Evolutionary conservation across 2,329 filamentous ascomycete species (phyloP), one percentile per base, ranked within the genome.

Genomic region (Fusarium buxicola): DNA sequence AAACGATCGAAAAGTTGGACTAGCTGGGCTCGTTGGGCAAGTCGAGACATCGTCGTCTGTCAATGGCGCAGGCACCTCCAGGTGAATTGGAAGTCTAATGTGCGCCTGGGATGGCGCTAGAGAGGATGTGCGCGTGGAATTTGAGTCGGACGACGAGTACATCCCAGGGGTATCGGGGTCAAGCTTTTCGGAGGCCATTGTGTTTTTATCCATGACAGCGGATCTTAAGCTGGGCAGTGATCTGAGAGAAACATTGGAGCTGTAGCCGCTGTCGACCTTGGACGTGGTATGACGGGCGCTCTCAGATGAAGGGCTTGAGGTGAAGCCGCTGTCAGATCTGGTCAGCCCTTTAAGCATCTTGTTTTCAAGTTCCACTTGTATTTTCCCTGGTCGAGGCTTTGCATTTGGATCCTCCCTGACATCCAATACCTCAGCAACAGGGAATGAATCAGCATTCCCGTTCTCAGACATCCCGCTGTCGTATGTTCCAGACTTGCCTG

Each of bases 191-290:
- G 58, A 46, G 24, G 59, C 49, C 52, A 60, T 71, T 18, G 54
- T 66, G 38, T 58, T 58, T 27, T 59, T 55, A 12, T 69, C 69
- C 25, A 55, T 66, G 25, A 55, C 59, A 12, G 59, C 58, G 21
- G 68, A 66, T 40, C 58, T 69, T 43, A 69, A 74, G 49, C 72
- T 76, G 24, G 71, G 73, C n/a, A 84, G 78, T 1, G 85, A 87
- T 34, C 82, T 80, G 15, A 87, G 71, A 11, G 86, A 88, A 5
- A 84, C 76, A 65, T 83, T 87, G 8, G 85, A 88, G 66, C 84
- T 84, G 66, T 88, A 89, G 13, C 85, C 85, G 24, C 85, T 88
- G 66, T 88, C 86, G 34, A 84, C 81, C 60, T 86, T 86, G 28
- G 81, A 80, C n/a, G 85, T 73, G 6, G 81, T 73, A 51, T 79